Percentiles rank a stretch among this genome's conserved stretches.
Evolutionary conservation across 75 land plant genomes (phyloP).

Genomic region (Ceratopteris richardii): DNA sequence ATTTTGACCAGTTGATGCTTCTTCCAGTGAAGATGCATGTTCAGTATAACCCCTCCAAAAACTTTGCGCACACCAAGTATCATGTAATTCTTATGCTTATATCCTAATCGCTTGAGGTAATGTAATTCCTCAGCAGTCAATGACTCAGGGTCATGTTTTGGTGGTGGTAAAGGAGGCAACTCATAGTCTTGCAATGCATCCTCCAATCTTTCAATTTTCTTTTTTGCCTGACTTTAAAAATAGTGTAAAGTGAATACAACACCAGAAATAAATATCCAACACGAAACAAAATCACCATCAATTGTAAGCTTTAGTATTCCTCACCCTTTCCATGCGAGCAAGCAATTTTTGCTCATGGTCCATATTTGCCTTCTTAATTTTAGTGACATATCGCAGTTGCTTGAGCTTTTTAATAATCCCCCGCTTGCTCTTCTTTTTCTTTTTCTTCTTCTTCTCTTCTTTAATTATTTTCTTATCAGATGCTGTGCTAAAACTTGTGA

Average conservation of each 20-base stretch:
- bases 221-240: constrained; percentile 85
- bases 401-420: constrained; percentile 13
- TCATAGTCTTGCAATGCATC: constrained; percentile 45
- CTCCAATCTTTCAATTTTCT: constrained; percentile 64
- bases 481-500: too few relatives aligned
- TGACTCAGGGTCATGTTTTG: constrained; percentile 75
- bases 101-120: constrained; percentile 68
- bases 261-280: not conserved
- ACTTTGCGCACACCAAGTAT: constrained; percentile 74
- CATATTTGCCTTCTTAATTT: constrained; percentile 18
- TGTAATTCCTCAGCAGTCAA: constrained; percentile 83
- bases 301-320: not conserved
- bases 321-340: constrained; percentile 19
- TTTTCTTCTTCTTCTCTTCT: constrained; percentile 1
- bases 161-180: constrained; percentile 55
- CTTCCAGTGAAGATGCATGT: constrained; percentile 94
- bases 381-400: constrained; percentile 8
- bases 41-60: constrained; percentile 68
- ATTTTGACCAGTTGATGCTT: constrained; percentile 75
- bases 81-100: constrained; percentile 68
- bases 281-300: not conserved
- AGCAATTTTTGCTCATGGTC: constrained; percentile 18
- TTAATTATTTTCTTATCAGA: too few relatives aligned
- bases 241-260: not conserved
- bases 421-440: constrained; percentile 18